Evolutionary conservation across 2,329 filamentous ascomycete genomes (phyloP), one percentile per base, ranked within the genome.

Genomic region (Magnaporthiopsis incrustans): DNA sequence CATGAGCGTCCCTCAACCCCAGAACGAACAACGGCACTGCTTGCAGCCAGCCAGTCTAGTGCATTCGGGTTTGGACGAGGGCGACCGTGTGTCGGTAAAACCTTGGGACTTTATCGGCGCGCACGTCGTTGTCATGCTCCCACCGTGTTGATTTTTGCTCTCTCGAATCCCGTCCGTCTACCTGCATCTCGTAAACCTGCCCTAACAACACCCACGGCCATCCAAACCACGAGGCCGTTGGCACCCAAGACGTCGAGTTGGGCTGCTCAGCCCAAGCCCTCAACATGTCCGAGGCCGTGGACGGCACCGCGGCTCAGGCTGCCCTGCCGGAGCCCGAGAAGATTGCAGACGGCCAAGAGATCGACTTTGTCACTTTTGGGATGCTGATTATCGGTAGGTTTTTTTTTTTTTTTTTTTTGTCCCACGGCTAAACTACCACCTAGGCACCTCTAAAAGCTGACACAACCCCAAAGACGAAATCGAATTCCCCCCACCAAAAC

Each of bases 311-410:
- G 18, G 44, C 44, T 53, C 18, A n/a, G 44, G 22, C 44, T 53
- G 15, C 44, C 7, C 22, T 53, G 18, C 10, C 44, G 22, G 44
- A 53, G 44, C 22, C 44, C 44, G 44, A 56, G 12, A 32, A 57
- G 56, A 63, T 63, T 33, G n/a, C 71, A 38, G 70, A 72, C 53
- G 67, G 70, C 25, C 77, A 78, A 66, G 75, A 76, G 60, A 81
- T 89, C 63, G 87, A 90, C 68, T 89, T 90, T 74, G 85, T 87
- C 66, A 89, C 87, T 0, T 71, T 90, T 70, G 88, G 87, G 70
- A 90, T 90, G 88, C 88, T 90, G 70, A 90, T 90, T 62, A 85
- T 90, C 66, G 88, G 86, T 89, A 76, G 74, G 81, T 12, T 11
- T 53, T 58, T 15, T 33, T 53, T 58, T 15, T 33, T 35, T 25